A percentile compares a stretch with the other conserved stretches of the same genome.
These are phyloP conservation scores for Edaphochlamys debaryana DNA, from an alignment of 139 green algal species.

Conservation along the genomic window DNA sequence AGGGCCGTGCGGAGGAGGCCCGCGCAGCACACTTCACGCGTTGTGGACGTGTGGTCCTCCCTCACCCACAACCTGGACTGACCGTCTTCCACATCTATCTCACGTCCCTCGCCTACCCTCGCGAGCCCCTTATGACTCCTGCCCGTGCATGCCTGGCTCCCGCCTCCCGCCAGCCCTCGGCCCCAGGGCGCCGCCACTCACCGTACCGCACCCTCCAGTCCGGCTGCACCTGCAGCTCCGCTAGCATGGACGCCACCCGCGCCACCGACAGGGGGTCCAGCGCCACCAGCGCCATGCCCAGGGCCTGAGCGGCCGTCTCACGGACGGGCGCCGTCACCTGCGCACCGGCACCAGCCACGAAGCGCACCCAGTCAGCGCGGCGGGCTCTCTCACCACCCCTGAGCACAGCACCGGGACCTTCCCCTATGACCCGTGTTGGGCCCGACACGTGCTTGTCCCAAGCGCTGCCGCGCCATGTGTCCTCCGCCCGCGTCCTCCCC, in stretches of 20 bases:
- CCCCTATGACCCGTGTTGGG: too few relatives aligned
- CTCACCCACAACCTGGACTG: too few relatives aligned
- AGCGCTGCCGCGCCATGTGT: background rate
- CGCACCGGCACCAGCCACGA: background rate
- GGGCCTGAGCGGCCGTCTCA: conserved; percentile 94
- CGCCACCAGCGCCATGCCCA: conserved; percentile 74
- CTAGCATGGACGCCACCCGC: conserved; percentile 68
- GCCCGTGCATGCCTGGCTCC: background rate
- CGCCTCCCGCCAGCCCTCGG: background rate
- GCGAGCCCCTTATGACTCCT: too few relatives aligned
- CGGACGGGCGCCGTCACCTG: conserved; percentile 91
- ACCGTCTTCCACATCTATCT: too few relatives aligned
- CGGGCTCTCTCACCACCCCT: too few relatives aligned
- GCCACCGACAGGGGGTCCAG: conserved; percentile 50
- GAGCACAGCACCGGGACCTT: too few relatives aligned
- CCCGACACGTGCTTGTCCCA: too few relatives aligned
- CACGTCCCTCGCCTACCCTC: too few relatives aligned
- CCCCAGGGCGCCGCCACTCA: background rate
- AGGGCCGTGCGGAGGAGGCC: too few relatives aligned
- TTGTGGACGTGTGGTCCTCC: too few relatives aligned
- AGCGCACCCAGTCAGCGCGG: background rate
- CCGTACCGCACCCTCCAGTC: conserved; percentile 38
- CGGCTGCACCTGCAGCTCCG: conserved; percentile 59
- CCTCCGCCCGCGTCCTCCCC: background rate
- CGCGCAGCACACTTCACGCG: too few relatives aligned